phyloP scores from a whole-genome alignment of 345 rosid species.

The Alliaria petiolata region DNA sequence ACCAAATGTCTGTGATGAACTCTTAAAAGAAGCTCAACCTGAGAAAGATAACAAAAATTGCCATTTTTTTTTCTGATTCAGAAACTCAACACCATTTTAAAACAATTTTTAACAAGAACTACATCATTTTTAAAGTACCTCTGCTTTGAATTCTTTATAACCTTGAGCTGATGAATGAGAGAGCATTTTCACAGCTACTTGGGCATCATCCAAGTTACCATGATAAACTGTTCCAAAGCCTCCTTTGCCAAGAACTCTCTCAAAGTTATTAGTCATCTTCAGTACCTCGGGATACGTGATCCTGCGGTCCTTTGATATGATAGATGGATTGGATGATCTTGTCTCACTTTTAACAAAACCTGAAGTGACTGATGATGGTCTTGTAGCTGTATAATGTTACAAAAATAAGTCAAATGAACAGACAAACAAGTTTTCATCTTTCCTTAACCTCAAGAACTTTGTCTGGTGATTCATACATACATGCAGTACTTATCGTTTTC shows the following conservation, averaged over 20 bases:
- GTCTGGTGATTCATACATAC: not conserved
- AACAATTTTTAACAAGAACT: not conserved
- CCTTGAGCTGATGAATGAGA: conserved; percentile 38
- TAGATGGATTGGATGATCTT: conserved; percentile 10
- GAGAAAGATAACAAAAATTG: not conserved
- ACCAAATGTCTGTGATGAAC: conserved; percentile 50
- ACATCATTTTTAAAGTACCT: conserved; percentile 39
- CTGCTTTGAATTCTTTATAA: conserved; percentile 35
- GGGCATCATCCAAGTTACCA: conserved; percentile 15
- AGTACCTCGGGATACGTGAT: conserved; percentile 18
- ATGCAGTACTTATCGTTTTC: not conserved
- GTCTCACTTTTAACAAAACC: not conserved
- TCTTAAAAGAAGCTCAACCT: conserved; percentile 47
- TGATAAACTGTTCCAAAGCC: conserved; percentile 34
- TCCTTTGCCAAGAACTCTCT: conserved; percentile 30
- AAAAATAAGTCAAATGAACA: not conserved
- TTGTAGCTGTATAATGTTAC: not conserved
- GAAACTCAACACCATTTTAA: conserved; percentile 37
- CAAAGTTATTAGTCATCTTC: conserved; percentile 28
- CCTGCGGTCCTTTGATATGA: conserved; percentile 15
- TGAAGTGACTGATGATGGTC: not conserved
- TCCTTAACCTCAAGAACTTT: no score
- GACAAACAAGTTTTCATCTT: not conserved
- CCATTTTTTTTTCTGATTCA: conserved; percentile 15
- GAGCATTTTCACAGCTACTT: conserved; percentile 36